Evolutionary conservation across 1,284 basidiomycete genomes (phyloP), one percentile per base, ranked within the genome.

Genomic region (Thecaphora thlaspeos): DNA sequence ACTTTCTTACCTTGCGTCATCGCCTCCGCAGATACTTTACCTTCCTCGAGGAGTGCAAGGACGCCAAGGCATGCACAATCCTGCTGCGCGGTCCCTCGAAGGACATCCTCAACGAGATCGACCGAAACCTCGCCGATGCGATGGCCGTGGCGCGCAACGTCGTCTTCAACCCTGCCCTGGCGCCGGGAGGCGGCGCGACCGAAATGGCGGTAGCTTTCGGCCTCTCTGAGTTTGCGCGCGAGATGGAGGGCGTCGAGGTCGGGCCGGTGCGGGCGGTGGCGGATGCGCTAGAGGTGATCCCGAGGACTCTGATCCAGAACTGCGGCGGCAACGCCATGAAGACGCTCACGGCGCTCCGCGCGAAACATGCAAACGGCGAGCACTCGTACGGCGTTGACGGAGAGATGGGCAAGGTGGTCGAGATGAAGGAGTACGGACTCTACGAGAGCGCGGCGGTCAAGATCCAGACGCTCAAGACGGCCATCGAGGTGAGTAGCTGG

Each of bases 71-170:
- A 18, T 83, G 89, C 22, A 96, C 93, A 37, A 89, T 99, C 76
- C 86, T 98, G 55, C 82, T 99, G 59, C 86, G 95, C 54, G 95
- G 95, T 51, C 95, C 95, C 36, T 98, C 98, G 80, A 95, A 99
- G 80, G 98, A 96, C 80, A 91, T 98, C 88, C 82, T 98, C 65
- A 95, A 99, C 80, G 95, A 99, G 83, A 98, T 98, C 95, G 95
- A 99, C 81, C 84, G 95, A 32, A 87, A 91, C 0, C 80, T 99
- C 68, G 95, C 98, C 78, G 95, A 99, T 80, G 89, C 90, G 0
- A 81, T 98, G 51, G 93, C 88, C 38, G 86, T 97, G 70, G 90
- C 98, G 81, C 98, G 98, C 82, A 86, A 94, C 54, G 98, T 95
- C 2, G 82, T 98, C 47, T 95, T 98, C 82, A 93, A 90, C 70